A percentile compares a stretch with the other conserved stretches of the same genome.
phyloP scores from a whole-genome alignment of 2,329 filamentous ascomycete genomes.

The Blastomyces parvus region DNA sequence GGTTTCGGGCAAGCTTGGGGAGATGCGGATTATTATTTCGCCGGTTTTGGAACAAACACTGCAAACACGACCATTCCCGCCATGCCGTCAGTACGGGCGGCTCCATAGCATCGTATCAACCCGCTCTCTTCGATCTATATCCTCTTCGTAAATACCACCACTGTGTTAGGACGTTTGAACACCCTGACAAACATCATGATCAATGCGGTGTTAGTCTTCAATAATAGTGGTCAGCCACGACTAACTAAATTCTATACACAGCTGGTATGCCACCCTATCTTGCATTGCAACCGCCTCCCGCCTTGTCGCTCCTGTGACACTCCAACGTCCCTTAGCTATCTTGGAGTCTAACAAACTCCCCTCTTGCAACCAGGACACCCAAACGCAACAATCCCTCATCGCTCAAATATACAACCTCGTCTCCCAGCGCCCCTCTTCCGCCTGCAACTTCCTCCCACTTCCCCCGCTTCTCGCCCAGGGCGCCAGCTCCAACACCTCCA shows the following conservation, averaged over 20 bases:
- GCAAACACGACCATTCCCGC: background rate
- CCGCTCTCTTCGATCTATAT: no score
- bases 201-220: constrained; percentile 97
- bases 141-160: no score
- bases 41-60: background rate
- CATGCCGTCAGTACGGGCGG: no score
- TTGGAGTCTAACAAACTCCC: background rate
- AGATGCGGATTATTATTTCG: constrained; percentile 1
- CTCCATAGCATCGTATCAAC: no score
- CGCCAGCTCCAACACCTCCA: constrained; percentile 37
- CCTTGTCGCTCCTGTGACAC: background rate
- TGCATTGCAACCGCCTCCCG: constrained; percentile 2
- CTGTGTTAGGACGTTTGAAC: background rate
- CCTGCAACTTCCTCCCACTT: constrained; percentile 92
- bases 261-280: constrained; percentile 49
- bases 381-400: constrained; percentile 92
- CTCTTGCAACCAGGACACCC: constrained; percentile 62
- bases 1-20: background rate
- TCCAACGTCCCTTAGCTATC: background rate
- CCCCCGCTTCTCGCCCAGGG: constrained; percentile 53
- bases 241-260: constrained; percentile 99
- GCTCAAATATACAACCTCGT: constrained; percentile 96
- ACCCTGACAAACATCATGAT: constrained; percentile 59
- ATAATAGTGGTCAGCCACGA: constrained; percentile 91
- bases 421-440: constrained; percentile 77